These are phyloP conservation scores for Nepenthes gracilis DNA, from an alignment of 148 eudicot species.

Conservation along the genomic window DNA sequence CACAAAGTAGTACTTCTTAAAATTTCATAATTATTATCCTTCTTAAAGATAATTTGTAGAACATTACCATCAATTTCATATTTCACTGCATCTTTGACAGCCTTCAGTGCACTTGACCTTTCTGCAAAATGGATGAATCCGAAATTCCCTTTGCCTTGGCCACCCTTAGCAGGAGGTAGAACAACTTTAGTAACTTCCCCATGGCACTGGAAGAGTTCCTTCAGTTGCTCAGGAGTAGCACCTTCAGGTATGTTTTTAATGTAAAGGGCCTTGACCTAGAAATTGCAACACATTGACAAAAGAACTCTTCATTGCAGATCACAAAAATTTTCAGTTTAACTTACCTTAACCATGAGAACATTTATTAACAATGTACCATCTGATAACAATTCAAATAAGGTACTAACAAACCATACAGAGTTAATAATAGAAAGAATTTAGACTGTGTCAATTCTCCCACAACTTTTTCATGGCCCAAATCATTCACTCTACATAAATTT, in stretches of 20 bases:
- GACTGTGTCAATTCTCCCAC: no score
- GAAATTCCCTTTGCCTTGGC: conserved; percentile 84
- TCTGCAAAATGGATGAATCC: conserved; percentile 92
- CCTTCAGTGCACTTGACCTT: conserved; percentile 74
- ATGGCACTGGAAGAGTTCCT: conserved; percentile 63
- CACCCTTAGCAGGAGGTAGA: conserved; percentile 86
- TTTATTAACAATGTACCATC: no score
- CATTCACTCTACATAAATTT: no score
- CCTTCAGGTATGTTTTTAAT: conserved; percentile 77
- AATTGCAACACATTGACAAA: neutral
- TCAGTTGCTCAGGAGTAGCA: conserved; percentile 62
- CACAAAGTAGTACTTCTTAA: no score
- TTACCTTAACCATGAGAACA: no score
- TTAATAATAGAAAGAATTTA: no score
- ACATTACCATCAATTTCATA: conserved; percentile 76
- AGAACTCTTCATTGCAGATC: no score
- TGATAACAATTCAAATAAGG: no score
- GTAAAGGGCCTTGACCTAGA: conserved; percentile 87
- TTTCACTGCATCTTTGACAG: conserved; percentile 63
- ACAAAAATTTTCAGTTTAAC: no score
- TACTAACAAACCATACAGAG: no score
- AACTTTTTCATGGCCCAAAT: no score
- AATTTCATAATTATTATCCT: neutral
- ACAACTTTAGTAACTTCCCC: conserved; percentile 79
- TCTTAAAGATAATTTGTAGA: neutral